A percentile compares a stretch with the other conserved stretches of the same genome.
Conservation (phyloP, 495 filamentous ascomycete species). For the Hyaloscypha finlandica region DNA sequence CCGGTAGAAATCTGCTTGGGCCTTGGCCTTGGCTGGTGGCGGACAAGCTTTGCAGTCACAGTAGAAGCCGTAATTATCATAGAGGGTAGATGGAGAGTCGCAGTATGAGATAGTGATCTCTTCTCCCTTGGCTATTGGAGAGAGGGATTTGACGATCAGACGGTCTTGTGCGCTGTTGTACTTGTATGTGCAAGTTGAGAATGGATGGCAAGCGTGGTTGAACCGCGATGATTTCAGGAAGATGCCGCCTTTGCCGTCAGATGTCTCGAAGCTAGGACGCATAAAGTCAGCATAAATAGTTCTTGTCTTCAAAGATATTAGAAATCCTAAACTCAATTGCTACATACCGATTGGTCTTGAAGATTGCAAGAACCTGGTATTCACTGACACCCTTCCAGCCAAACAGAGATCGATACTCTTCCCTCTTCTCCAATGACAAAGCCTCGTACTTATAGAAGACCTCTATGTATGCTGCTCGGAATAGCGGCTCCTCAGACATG, state of each 20-base stretch:
- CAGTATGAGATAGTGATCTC: constrained; percentile 33
- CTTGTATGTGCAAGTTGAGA: constrained; percentile 19
- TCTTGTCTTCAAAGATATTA: not conserved
- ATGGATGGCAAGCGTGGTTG: constrained; percentile 31
- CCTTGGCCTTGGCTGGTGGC: not conserved
- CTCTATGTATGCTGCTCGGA: constrained; percentile 6
- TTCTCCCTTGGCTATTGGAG: constrained; percentile 13
- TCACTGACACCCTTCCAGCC: not conserved
- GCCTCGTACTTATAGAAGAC: constrained; percentile 19
- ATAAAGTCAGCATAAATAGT: not conserved
- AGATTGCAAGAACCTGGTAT: constrained; percentile 19
- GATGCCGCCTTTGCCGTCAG: constrained; percentile 16
- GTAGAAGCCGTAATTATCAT: constrained; percentile 29
- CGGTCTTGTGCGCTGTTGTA: not conserved
- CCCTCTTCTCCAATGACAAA: constrained; percentile 15
- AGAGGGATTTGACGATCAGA: constrained; percentile 8
- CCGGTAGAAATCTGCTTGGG: not conserved
- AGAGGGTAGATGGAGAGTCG: constrained; percentile 1
- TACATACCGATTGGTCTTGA: constrained; percentile 29
- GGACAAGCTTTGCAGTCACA: constrained; percentile 30
- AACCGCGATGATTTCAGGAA: constrained; percentile 30
- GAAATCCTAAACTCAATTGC: not conserved
- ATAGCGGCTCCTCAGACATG: constrained; percentile 24
- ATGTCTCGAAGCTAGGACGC: constrained; percentile 22
- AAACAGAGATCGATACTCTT: constrained; percentile 17